Evolutionary conservation across 306 rosid genomes (phyloP).

Genomic region (Cicer cuneatum): DNA sequence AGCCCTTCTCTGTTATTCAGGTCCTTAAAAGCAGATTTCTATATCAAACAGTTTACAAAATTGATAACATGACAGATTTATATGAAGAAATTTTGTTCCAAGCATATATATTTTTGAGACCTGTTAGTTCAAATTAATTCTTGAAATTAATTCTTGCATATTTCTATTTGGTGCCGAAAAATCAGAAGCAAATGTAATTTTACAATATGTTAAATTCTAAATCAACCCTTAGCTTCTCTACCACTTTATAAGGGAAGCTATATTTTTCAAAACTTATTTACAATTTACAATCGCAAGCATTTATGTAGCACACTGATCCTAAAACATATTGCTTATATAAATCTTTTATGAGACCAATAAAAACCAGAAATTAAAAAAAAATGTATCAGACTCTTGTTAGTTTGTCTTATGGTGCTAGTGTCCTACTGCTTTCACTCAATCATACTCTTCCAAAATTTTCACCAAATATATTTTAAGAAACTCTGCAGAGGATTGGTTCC

Average conservation of each 20-base stretch:
- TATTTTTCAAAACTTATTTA: slow-evolving; percentile 37
- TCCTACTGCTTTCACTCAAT: not conserved
- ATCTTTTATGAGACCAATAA: slow-evolving; percentile 5
- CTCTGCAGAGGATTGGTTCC: slow-evolving; percentile 26
- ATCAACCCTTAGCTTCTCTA: slow-evolving; percentile 27
- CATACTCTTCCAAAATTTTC: slow-evolving; percentile 27
- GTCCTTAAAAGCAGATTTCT: slow-evolving; percentile 94
- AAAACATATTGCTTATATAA: slow-evolving; percentile 15
- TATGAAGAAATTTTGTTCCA: slow-evolving; percentile 34
- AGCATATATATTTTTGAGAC: slow-evolving; percentile 32
- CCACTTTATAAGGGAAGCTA: slow-evolving; percentile 11
- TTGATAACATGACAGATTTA: slow-evolving; percentile 50
- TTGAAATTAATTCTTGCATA: slow-evolving; percentile 29
- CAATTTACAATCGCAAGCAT: slow-evolving; percentile 24
- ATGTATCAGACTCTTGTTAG: not conserved
- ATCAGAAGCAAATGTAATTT: slow-evolving; percentile 21
- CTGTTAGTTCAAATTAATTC: slow-evolving; percentile 12
- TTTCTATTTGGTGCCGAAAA: slow-evolving; percentile 31
- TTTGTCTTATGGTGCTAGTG: not conserved
- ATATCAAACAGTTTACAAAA: slow-evolving; percentile 91
- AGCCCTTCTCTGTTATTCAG: slow-evolving; percentile 97
- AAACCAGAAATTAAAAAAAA: not conserved
- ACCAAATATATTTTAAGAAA: slow-evolving; percentile 16
- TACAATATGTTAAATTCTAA: slow-evolving; percentile 9
- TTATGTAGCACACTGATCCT: slow-evolving; percentile 17